Evolutionary conservation across 495 filamentous ascomycete species (phyloP).

Genomic region (Aspergillus cavernicola): DNA sequence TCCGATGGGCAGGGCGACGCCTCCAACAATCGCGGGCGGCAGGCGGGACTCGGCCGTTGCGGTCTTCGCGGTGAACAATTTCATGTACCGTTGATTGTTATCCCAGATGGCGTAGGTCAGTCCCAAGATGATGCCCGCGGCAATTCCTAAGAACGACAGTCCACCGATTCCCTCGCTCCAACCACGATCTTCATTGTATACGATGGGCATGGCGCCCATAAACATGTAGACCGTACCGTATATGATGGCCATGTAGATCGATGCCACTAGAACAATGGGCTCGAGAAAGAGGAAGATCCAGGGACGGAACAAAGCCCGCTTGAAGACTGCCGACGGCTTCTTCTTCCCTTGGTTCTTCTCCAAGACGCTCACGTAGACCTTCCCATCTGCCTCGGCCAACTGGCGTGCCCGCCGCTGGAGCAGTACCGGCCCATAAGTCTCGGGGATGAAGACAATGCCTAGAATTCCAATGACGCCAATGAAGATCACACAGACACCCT

Average conservation of each 20-base stretch:
- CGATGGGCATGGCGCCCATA: constrained; percentile 77
- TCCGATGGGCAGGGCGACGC: constrained; percentile 40
- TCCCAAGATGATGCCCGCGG: constrained; percentile 71
- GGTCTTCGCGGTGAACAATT: constrained; percentile 26
- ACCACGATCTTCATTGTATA: constrained; percentile 66
- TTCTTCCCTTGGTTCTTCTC: constrained; percentile 42
- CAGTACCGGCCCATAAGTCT: constrained; percentile 59
- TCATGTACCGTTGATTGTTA: constrained; percentile 42
- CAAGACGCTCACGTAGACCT: constrained; percentile 49
- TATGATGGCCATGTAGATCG: constrained; percentile 68
- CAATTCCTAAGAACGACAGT: constrained; percentile 76
- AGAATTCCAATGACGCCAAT: constrained; percentile 53
- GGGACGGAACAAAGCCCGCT: constrained; percentile 42
- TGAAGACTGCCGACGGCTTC: constrained; percentile 34
- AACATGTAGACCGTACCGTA: constrained; percentile 80
- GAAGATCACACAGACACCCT: constrained; percentile 51
- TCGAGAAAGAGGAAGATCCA: constrained; percentile 48
- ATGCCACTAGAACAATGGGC: constrained; percentile 62
- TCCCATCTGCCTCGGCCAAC: constrained; percentile 50
- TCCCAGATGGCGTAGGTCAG: constrained; percentile 45
- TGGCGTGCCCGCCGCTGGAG: constrained; percentile 49
- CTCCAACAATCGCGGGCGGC: constrained; percentile 41
- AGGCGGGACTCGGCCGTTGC: constrained; percentile 47
- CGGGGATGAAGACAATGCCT: constrained; percentile 49
- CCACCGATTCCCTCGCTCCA: constrained; percentile 71